Percentiles rank a stretch among this genome's conserved stretches.
Evolutionary conservation across 1,284 basidiomycete species (phyloP).

Genomic region (Tremellales sp.): DNA sequence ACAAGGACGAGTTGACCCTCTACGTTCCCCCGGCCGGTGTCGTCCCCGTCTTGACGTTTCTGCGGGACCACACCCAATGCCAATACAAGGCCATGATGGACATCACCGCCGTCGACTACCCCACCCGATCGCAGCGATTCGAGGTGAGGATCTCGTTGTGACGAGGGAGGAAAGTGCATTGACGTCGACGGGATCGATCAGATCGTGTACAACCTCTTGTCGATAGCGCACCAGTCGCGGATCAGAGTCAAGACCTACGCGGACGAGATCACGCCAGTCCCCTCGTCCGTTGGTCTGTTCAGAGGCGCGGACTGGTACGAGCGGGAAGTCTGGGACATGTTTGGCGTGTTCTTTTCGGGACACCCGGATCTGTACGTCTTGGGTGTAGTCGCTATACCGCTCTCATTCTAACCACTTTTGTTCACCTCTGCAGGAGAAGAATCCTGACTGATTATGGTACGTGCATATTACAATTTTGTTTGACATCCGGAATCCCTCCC

Average conservation of each 20-base stretch:
- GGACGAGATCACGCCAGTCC: constrained; percentile 90
- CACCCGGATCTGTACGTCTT: constrained; percentile 86
- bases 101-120: constrained; percentile 93
- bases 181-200: constrained; percentile 11
- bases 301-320: constrained; percentile 96
- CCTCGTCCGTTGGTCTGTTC: constrained; percentile 75
- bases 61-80: constrained; percentile 93
- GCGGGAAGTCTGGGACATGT: constrained; percentile 97
- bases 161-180: background rate
- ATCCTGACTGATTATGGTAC: constrained; percentile 96
- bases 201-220: constrained; percentile 92
- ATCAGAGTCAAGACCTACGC: constrained; percentile 98
- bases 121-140: constrained; percentile 88
- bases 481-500: constrained; percentile 20
- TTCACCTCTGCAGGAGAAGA: constrained; percentile 79
- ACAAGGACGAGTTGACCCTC: constrained; percentile 93
- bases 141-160: constrained; percentile 52
- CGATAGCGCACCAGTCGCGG: constrained; percentile 65
- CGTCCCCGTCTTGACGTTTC: constrained; percentile 82
- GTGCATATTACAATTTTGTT: constrained; percentile 50
- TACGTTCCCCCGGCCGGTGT: constrained; percentile 72
- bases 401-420: background rate
- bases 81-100: constrained; percentile 93
- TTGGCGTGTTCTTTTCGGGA: constrained; percentile 90
- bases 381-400: too few species aligned